Evolutionary conservation across 2,329 filamentous ascomycete genomes (phyloP).

Genomic region (Aspergillus novofumigatus): DNA sequence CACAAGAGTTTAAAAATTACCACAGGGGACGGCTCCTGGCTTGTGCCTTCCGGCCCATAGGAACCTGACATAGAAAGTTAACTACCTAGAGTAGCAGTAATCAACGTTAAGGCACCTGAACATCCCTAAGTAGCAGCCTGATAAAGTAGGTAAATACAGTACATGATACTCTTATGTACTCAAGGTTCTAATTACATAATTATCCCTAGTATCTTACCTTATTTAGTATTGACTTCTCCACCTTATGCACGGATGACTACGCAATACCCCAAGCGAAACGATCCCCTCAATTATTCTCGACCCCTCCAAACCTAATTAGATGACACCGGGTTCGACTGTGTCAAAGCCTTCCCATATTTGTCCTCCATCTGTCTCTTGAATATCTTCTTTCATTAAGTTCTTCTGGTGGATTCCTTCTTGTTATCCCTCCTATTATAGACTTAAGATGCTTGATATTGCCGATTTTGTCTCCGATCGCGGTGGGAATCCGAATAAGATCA

Average conservation of each 20-base stretch:
- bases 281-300: not conserved
- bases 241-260: not conserved
- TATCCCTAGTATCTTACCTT: not conserved
- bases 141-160: not conserved
- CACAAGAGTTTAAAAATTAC: not conserved
- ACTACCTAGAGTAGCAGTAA: not conserved
- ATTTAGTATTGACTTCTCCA: not conserved
- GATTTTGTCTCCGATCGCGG: conserved; percentile 84
- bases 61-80: not conserved
- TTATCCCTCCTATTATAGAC: not conserved
- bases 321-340: not conserved
- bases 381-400: not conserved
- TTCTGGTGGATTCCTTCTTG: not conserved
- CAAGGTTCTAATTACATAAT: not conserved
- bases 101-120: no score
- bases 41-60: no score
- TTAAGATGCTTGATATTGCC: conserved; percentile 67
- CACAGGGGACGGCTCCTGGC: not conserved
- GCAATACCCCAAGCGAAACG: not conserved
- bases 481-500: conserved; percentile 85
- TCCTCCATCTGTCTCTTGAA: not conserved
- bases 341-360: not conserved
- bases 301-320: not conserved
- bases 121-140: not conserved
- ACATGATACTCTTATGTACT: not conserved